Evolutionary conservation across 805 yeast species (phyloP), one percentile per base, ranked within the genome.

Genomic region (Clavispora asparagi): DNA sequence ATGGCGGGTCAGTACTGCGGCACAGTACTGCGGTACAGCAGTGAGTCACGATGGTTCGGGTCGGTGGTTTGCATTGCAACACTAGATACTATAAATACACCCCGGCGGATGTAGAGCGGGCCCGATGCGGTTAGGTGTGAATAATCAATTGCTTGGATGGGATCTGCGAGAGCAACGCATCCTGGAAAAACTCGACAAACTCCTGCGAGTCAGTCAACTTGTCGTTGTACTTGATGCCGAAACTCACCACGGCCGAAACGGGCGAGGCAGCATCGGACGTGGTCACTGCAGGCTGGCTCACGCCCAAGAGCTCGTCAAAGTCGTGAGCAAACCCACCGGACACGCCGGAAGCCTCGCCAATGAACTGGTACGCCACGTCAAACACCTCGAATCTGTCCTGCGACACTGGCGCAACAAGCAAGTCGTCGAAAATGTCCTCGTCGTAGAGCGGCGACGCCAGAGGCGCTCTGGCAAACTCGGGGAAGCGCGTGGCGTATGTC

Each of bases 241-340:
- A 65, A 38, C 61, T 62, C 41, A 70, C 67, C 35, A 56, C 58
- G 4, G 62, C 72, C 16, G 47, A 43, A 7, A 45, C 41, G 8
- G 52, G 44, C 16, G 39, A 41, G 4, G 43, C 43, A 13, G 43
- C 29, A 6, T 50, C 52, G 26, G 26, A 17, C 17, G 30, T 39
- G 14, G 14, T 35, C n/a, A 27, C 16, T 8, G 36, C 30, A 4
- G 50, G 40, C 12, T 48, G 26, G 17, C 56, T 33, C 13, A 55
- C 39, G n/a, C 71, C 68, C 53, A 71, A 57, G 32, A 70, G 54
- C 28, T 65, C 73, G 46, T 69, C 73, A 47, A 66, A 67, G 39
- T 57, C 59, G 19, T 42, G 48, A 1, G 17, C 45, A 16, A 50
- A n/a, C 7, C 25, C 25, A n/a, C 43, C 30, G 27, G 41, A 9